Evolutionary conservation across 1,139 yeast species (phyloP), one percentile per base, ranked within the genome.

Genomic region (Geotrichum reessii): DNA sequence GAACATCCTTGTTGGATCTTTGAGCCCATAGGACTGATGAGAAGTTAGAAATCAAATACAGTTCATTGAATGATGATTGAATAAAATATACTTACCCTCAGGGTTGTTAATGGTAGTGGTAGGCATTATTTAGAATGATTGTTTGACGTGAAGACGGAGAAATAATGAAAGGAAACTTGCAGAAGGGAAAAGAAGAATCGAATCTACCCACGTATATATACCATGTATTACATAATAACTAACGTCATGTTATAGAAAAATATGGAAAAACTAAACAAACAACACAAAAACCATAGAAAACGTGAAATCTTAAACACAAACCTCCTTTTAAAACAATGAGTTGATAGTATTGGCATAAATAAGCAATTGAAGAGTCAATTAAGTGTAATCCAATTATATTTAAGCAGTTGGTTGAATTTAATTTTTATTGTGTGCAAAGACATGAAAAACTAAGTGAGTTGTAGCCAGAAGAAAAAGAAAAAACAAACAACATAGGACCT

Each of bases 21-120:
- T 93, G 99, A 24, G 99, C 98, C 99, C 99, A 93, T 71, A 82
- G 78, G 55, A 90, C 95, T 81, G 52, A 28, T 58, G 57, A 47
- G 33, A 37, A 12, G 42, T 37, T 37, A 37, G 42, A 12, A 37
- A 37, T 14, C 6, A 12, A 37, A n/a, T 6, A 14, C n/a, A n/a
- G 2, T n/a, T 4, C 6, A 14, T n/a, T 11, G n/a, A 37, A 11
- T 37, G 17, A 37, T 37, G 17, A 3, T 14, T 37, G 19, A 37
- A 5, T 12, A 12, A 12, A 14, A 12, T 14, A 37, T 12, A 37
- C 42, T 14, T 37, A 37, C 42, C 42, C 17, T 37, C 42, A n/a
- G 42, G 42, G 42, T 37, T 12, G 42, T 37, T 37, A 14, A 37
- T 37, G n/a, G 42, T 12, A 37, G 42, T 37, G n/a, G 42, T 37